Evolutionary conservation across 371 early-diverging fungal genomes (phyloP), one percentile per base, ranked within the genome.

Genomic region (Rhizopus microsporus): DNA sequence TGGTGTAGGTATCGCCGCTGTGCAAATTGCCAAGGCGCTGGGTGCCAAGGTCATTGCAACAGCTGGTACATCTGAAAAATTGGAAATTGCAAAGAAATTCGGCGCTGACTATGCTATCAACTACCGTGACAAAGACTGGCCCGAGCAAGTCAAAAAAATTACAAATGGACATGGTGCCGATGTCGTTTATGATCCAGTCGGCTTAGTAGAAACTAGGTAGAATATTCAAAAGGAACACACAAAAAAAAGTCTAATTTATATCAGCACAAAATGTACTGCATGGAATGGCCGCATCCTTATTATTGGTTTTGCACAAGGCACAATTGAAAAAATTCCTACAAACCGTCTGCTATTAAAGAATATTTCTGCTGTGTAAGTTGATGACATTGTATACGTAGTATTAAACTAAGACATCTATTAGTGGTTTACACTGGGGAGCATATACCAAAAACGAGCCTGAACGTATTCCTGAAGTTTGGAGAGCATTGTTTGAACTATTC

Each of bases 11-110:
- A 75, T 85, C 33, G 83, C 79, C 35, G 87, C 88, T 17, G 84
- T 87, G 15, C 87, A 88, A 57, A 83, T 88, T 37, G 87, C 87
- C 23, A 85, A 84, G 59, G 81, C 82, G 5, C 57, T 93, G 12
- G 95, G 95, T 12, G 93, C 93, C 5, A 86, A 74, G 8, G 94
- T 94, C 7, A 92, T 95, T 68, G 94, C 91, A 2, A 92, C 93
- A 5, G 91, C 88, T 0, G 90, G 92, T 6, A 86, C 89, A 30
- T 62, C 71, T 35, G 87, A 83, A 15, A 95, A 95, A 59, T 75
- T 91, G 7, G 81, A 79, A 29, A 72, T 93, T 31, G 88, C 88
- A 16, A 73, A 77, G 45, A 63, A 62, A 17, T 77, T 81, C 38
- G 94, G 94, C 0, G 93, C 95, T 0, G 93, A 94, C 60, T 75